Evolutionary conservation across 805 yeast genomes (phyloP).

Genomic region (Huiozyma sinensis): DNA sequence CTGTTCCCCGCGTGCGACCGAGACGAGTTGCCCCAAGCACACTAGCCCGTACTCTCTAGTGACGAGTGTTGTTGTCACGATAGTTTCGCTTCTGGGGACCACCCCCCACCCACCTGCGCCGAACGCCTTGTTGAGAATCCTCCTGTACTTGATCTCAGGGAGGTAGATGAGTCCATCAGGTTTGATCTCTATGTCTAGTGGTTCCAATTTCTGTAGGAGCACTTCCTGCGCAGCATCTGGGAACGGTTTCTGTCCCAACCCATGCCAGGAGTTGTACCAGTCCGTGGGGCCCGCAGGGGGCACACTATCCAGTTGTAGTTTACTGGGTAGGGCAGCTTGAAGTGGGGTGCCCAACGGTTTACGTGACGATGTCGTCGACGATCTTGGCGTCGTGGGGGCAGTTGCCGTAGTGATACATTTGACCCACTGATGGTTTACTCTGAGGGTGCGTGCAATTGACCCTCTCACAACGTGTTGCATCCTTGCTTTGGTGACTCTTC

Average conservation of each 20-base stretch:
- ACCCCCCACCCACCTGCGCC: conserved; percentile 99
- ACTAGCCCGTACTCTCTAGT: conserved; percentile 86
- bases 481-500: too few species aligned
- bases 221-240: conserved; percentile 45
- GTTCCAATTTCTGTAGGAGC: conserved; percentile 51
- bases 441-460: too few species aligned
- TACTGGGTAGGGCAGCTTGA: too few species aligned
- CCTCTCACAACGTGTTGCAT: too few species aligned
- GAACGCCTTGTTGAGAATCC: conserved; percentile 80
- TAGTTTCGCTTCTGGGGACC: conserved; percentile 83
- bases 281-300: conserved; percentile 30
- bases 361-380: too few species aligned
- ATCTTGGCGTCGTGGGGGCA: not conserved
- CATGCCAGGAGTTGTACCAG: conserved; percentile 85
- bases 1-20: conserved; percentile 93
- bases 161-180: conserved; percentile 89
- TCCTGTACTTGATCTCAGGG: conserved; percentile 91
- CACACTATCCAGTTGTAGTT: not conserved
- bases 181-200: conserved; percentile 78
- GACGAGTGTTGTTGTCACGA: conserved; percentile 60
- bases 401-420: not conserved
- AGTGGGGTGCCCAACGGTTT: not conserved
- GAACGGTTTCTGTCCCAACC: conserved; percentile 75
- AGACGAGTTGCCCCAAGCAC: conserved; percentile 78
- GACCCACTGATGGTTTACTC: too few species aligned